Evolutionary conservation across 306 rosid species (phyloP).

Genomic region (Cucumis sativus): Cucumber_9930_V3 NC_026655.2:10912501-10913000

Average conservation of each 20-base stretch:
- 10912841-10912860: not conserved
- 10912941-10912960: constrained; percentile 43
- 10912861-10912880: not conserved
- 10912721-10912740: not conserved
- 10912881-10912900: not conserved
- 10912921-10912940: constrained; percentile 46
- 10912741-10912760: not conserved
- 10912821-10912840: not conserved
- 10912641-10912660: not conserved
- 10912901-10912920: not conserved
- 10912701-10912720: not conserved
- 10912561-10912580: not conserved
- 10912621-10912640: not conserved
- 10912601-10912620: not conserved
- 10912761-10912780: not conserved
- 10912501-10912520: not conserved
- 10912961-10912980: constrained; percentile 56
- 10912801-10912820: not conserved
- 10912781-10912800: not conserved
- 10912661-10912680: not conserved
- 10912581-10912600: not conserved
- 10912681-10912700: not conserved
- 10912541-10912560: too few species aligned
- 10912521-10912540: not conserved
- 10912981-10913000: constrained; percentile 45